Evolutionary conservation across 352 stramenopile genomes (phyloP), one percentile per base, ranked within the genome.

Genomic region (Globisporangium radiosum): DNA sequence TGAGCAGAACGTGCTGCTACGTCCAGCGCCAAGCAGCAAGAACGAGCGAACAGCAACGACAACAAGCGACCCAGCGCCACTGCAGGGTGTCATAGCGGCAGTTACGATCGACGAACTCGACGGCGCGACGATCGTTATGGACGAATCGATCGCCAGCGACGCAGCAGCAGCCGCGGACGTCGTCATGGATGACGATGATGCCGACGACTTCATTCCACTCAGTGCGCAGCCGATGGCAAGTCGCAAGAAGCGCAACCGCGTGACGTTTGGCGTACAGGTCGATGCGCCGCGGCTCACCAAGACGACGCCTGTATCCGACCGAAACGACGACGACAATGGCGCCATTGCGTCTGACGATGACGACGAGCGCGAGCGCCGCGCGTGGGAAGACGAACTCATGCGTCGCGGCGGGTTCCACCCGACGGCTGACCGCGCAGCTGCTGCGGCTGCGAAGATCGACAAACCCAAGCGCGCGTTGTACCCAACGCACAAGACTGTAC

Each of bases 301-400:
- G 58, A 69, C 55, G 2, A 56, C 71, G 2, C 48, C 73, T 4
- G 70, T 72, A 0, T 57, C 53, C 7, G 43, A 62, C 7, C 62
- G 48, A 40, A 17, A 14, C 8, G 51, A 62, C 5, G 65, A 51
- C 45, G 53, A 64, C 5, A 54, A 54, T 1, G 65, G 66, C 11
- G 40, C 40, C 11, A 7, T 1, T 13, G 40, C 7, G 7, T 14
- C 7, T 4, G 40, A 44, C 11, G 56, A 64, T 3, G 56, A 54
- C 3, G 65, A 66, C 13, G 65, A 77, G 11, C 69, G 78, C 7
- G 72, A 82, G 52, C 84, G 51, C 39, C 75, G 63, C 44, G 72
- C 63, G 3, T 92, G 82, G 82, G 82, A 92, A 49, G 80, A 89
- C 65, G 80, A 92, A 47, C 65, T 92, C 8, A 89, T 92, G 77